A percentile compares a stretch with the other conserved stretches of the same genome.
Conservation (phyloP, 441 rosid species). For the Brassica balearica region DNA sequence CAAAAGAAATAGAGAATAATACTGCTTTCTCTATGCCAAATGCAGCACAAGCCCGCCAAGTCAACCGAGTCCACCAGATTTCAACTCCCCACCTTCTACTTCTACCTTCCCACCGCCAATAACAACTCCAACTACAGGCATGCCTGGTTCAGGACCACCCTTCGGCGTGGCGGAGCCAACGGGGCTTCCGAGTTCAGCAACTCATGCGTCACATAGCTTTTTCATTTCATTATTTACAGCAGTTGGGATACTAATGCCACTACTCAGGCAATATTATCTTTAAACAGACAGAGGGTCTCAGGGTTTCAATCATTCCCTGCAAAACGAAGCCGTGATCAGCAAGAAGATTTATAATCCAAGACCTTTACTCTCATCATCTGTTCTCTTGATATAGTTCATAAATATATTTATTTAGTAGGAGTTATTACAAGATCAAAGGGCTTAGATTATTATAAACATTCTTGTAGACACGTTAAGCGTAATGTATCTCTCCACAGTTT, state of each 20-base stretch:
- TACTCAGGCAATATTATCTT: constrained; percentile 48
- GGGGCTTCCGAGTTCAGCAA: constrained; percentile 82
- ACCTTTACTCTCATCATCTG: constrained; percentile 47
- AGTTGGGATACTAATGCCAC: constrained; percentile 49
- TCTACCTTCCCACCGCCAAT: constrained; percentile 52
- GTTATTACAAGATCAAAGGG: constrained; percentile 44
- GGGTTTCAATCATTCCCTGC: constrained; percentile 41
- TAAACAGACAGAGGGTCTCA: constrained; percentile 23
- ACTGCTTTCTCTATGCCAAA: constrained; percentile 34
- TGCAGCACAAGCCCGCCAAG: constrained; percentile 62
- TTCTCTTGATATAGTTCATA: constrained; percentile 49
- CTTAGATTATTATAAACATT: constrained; percentile 54
- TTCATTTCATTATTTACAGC: constrained; percentile 41
- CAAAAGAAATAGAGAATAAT: constrained; percentile 16
- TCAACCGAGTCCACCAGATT: constrained; percentile 56
- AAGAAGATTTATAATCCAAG: constrained; percentile 47
- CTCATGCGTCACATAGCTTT: constrained; percentile 30
- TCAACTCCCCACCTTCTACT: constrained; percentile 51
- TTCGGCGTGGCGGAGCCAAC: constrained; percentile 83
- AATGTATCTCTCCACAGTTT: constrained; percentile 52
- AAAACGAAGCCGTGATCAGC: constrained; percentile 45
- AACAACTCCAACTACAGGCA: constrained; percentile 51
- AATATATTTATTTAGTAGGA: constrained; percentile 53
- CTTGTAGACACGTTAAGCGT: constrained; percentile 59
- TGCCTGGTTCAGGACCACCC: constrained; percentile 60